Evolutionary conservation across 2,329 filamentous ascomycete species (phyloP).

Genomic region (Cordyceps javanica): DNA sequence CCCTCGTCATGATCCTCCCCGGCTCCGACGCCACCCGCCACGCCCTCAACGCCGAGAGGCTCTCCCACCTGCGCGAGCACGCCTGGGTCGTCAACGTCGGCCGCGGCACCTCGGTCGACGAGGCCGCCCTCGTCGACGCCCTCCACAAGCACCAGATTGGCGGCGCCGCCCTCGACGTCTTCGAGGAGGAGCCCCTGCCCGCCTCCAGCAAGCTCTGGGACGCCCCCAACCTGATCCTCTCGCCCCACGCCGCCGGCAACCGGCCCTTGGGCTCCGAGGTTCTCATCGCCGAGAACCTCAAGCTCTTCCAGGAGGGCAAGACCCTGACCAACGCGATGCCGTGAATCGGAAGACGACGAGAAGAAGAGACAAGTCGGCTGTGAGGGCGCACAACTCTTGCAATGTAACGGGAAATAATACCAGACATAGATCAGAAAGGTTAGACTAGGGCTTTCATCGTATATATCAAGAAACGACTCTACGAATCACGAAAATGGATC

Average conservation of each 20-base stretch:
- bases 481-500: no score
- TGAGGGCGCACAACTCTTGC: background rate
- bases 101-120: slow-evolving; percentile 42
- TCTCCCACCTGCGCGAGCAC: slow-evolving; percentile 50
- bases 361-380: no score
- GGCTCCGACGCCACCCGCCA: slow-evolving; percentile 50
- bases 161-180: slow-evolving; percentile 45
- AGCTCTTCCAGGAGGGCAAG: slow-evolving; percentile 53
- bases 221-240: slow-evolving; percentile 46
- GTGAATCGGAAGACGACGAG: background rate
- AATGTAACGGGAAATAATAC: background rate
- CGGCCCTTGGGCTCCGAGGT: slow-evolving; percentile 54
- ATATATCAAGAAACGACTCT: background rate
- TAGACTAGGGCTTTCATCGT: background rate
- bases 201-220: slow-evolving; percentile 40
- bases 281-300: slow-evolving; percentile 55
- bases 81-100: slow-evolving; percentile 50
- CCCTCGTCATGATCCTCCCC: slow-evolving; percentile 61
- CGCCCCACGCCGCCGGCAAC: slow-evolving; percentile 54
- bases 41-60: slow-evolving; percentile 47
- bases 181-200: slow-evolving; percentile 39
- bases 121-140: slow-evolving; percentile 41
- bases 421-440: background rate
- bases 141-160: slow-evolving; percentile 38
- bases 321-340: slow-evolving; percentile 48